Percentiles rank a stretch among this genome's conserved stretches.
These are phyloP conservation scores for Hyaloperonospora brassicae DNA, from an alignment of 352 stramenopile species.

Conservation along the genomic window DNA sequence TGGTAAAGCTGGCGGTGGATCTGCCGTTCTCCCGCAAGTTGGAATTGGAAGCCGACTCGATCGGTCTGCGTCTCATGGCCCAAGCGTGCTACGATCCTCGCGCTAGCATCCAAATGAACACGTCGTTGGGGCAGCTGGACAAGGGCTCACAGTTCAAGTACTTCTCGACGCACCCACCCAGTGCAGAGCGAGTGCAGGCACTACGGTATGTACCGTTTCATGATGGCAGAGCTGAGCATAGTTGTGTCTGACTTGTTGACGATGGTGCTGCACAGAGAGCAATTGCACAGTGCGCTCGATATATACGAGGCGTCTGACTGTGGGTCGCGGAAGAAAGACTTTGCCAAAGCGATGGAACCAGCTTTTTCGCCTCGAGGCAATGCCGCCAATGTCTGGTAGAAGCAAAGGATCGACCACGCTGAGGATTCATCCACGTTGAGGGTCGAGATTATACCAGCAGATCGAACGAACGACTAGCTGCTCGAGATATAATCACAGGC, in stretches of 20 bases:
- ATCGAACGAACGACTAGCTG: no score
- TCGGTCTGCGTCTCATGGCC: slow-evolving; percentile 49
- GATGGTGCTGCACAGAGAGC: slow-evolving; percentile 16
- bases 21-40: slow-evolving; percentile 50
- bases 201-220: slow-evolving; percentile 20
- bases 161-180: slow-evolving; percentile 68
- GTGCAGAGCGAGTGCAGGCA: slow-evolving; percentile 44
- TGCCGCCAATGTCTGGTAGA: not conserved
- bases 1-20: slow-evolving; percentile 44
- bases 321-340: slow-evolving; percentile 26
- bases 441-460: no score
- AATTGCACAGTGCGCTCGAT: slow-evolving; percentile 34
- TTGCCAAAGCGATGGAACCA: slow-evolving; percentile 25
- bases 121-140: slow-evolving; percentile 26
- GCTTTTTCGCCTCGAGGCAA: slow-evolving; percentile 21
- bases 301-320: slow-evolving; percentile 44
- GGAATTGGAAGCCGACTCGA: slow-evolving; percentile 48
- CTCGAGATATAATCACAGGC: no score
- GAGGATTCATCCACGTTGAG: no score
- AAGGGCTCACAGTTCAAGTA: slow-evolving; percentile 46
- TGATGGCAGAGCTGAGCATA: not conserved
- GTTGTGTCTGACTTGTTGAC: not conserved
- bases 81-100: slow-evolving; percentile 50
- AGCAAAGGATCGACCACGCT: no score
- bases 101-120: slow-evolving; percentile 48